phyloP scores from a whole-genome alignment of 2,329 filamentous ascomycete species.

The Fusarium continuum region DNA sequence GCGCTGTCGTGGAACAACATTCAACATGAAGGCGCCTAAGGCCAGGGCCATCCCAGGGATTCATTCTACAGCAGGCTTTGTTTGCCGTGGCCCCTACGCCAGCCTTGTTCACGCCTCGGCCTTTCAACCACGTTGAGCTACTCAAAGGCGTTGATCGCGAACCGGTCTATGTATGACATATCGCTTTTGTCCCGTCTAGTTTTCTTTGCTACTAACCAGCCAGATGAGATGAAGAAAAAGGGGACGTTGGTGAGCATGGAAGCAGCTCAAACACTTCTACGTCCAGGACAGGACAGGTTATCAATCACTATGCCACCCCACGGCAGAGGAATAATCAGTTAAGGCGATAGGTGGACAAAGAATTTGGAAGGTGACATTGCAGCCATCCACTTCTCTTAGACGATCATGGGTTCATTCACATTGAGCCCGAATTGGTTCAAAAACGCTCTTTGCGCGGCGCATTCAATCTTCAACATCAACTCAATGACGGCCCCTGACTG shows the following conservation, averaged over 20 bases:
- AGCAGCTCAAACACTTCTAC: background rate
- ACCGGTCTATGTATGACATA: constrained; percentile 2
- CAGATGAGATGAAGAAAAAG: constrained; percentile 10
- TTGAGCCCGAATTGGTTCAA: constrained; percentile 6
- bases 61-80: background rate
- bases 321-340: constrained; percentile 1
- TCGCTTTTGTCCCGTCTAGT: background rate
- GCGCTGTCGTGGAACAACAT: constrained; percentile 7
- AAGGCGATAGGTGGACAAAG: background rate
- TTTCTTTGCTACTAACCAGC: background rate
- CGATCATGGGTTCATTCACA: no score
- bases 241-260: background rate
- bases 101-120: constrained; percentile 12
- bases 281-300: background rate
- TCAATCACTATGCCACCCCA: background rate
- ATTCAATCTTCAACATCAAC: constrained; percentile 9
- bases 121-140: constrained; percentile 16
- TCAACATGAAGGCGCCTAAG: background rate
- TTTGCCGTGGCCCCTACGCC: constrained; percentile 1
- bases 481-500: constrained; percentile 19
- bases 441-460: constrained; percentile 20
- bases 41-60: constrained; percentile 7
- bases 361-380: constrained; percentile 20
- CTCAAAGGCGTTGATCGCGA: constrained; percentile 27
- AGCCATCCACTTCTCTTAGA: background rate